Conservation (phyloP, 2,329 filamentous ascomycete species). For the Arthrinium phaeospermum region DNA sequence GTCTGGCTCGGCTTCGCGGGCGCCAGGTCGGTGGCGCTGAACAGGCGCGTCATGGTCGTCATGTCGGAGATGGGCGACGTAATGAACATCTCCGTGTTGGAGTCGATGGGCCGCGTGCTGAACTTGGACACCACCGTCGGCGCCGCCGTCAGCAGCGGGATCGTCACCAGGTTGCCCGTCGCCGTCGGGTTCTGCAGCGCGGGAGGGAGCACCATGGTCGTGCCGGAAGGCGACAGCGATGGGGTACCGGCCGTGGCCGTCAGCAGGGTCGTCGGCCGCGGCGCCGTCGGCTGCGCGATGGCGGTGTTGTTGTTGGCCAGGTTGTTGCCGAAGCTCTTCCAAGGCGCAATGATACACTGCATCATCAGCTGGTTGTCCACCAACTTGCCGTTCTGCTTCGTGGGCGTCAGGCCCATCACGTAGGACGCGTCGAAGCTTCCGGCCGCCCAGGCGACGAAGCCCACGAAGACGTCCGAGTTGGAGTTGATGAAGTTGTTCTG, state of each 20-base stretch:
- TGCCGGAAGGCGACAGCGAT: neutral
- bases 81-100: slow-evolving; percentile 1
- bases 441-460: slow-evolving; percentile 53
- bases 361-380: slow-evolving; percentile 50
- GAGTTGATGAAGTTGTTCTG: slow-evolving; percentile 53
- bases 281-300: slow-evolving; percentile 7
- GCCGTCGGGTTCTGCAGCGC: neutral
- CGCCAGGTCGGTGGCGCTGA: neutral
- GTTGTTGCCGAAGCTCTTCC: slow-evolving; percentile 32
- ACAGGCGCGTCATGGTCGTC: neutral
- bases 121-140: neutral
- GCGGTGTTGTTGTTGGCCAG: too few species aligned
- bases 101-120: slow-evolving; percentile 5
- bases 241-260: too few species aligned
- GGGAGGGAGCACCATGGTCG: neutral
- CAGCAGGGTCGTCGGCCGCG: neutral
- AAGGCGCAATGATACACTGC: slow-evolving; percentile 48
- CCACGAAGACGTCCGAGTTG: slow-evolving; percentile 54
- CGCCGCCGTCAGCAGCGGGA: slow-evolving; percentile 4
- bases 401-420: slow-evolving; percentile 50
- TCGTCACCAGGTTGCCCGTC: neutral
- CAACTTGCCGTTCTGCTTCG: slow-evolving; percentile 35
- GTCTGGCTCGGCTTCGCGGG: neutral
- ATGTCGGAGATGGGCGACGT: neutral
- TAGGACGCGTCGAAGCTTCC: slow-evolving; percentile 50